Conservation (phyloP, 139 green algal species). For the Chlorella sorokiniana region DNA sequence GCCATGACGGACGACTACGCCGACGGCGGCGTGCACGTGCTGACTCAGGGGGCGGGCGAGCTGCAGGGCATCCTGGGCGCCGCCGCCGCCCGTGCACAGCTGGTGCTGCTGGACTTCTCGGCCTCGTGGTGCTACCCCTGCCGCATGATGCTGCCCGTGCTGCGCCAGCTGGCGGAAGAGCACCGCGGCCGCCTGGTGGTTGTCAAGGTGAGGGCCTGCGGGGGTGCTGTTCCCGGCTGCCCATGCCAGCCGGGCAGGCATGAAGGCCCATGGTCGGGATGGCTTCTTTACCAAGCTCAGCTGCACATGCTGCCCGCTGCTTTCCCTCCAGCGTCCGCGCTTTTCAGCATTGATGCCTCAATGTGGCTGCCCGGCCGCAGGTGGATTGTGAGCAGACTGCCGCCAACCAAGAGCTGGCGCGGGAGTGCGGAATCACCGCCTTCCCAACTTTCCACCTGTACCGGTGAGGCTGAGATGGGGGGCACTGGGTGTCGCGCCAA, state of each 20-base stretch:
- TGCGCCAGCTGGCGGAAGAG: conserved; percentile 26
- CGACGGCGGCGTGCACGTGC: conserved; percentile 30
- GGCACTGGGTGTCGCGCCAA: no score
- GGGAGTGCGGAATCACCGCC: conserved; percentile 2
- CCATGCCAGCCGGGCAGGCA: no score
- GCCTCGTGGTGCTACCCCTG: conserved; percentile 55
- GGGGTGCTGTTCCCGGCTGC: no score
- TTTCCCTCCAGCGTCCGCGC: no score
- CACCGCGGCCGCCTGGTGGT: conserved; percentile 29
- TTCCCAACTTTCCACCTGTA: conserved; percentile 54
- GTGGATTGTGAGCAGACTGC: conserved; percentile 45
- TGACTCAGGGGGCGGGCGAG: conserved; percentile 23
- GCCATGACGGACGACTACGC: conserved; percentile 25
- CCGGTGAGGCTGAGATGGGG: no score
- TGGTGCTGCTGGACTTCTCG: conserved; percentile 50
- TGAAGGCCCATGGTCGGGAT: background rate
- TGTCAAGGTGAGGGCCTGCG: conserved; percentile 25
- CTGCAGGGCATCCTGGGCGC: conserved; percentile 26
- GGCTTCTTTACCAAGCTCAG: no score
- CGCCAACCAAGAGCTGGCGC: conserved; percentile 40
- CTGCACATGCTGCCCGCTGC: no score
- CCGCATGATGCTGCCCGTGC: conserved; percentile 41
- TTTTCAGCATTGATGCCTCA: no score
- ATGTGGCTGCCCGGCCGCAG: no score
- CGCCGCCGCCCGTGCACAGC: conserved; percentile 7